A percentile compares a stretch with the other conserved stretches of the same genome.
Conservation (phyloP, 768 basidiomycete species). For the Rhizopogon vulgaris region DNA sequence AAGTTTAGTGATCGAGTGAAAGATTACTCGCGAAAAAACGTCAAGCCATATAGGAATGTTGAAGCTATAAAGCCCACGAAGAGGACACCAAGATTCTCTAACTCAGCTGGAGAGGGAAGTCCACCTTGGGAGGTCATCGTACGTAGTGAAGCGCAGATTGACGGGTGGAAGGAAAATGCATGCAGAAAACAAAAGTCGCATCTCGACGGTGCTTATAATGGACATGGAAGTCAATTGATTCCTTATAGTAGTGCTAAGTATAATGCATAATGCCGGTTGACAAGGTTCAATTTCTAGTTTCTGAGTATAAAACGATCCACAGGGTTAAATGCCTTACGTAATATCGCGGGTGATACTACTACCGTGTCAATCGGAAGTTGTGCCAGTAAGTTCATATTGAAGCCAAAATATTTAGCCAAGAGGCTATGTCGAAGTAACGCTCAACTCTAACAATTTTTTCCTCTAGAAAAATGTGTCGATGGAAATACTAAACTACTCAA, state of each 20-base stretch:
- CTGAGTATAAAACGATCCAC: too few species aligned
- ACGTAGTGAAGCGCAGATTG: not conserved
- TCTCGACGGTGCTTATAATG: conserved; percentile 8
- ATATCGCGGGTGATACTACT: too few species aligned
- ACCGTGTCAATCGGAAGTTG: too few species aligned
- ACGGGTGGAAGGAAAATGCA: not conserved
- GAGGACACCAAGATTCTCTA: conserved; percentile 19
- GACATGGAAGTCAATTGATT: conserved; percentile 1
- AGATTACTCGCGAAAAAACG: conserved; percentile 24
- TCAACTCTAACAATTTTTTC: too few species aligned
- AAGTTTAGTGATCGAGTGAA: not conserved
- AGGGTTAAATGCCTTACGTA: too few species aligned
- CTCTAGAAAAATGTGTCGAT: too few species aligned
- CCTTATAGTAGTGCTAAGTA: not conserved
- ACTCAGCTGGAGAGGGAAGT: conserved; percentile 13
- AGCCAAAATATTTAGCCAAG: too few species aligned
- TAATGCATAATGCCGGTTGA: not conserved
- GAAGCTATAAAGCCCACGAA: conserved; percentile 23
- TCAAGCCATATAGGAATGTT: conserved; percentile 25
- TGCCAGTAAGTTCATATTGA: too few species aligned
- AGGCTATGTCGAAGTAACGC: too few species aligned
- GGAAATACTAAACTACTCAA: too few species aligned
- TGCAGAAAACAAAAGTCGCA: not conserved
- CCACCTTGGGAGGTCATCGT: conserved; percentile 9
- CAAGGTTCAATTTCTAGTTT: too few species aligned